These are phyloP conservation scores for Aspergillus calidoustus DNA, from an alignment of 2,329 filamentous ascomycete species.

Conservation along the genomic window DNA sequence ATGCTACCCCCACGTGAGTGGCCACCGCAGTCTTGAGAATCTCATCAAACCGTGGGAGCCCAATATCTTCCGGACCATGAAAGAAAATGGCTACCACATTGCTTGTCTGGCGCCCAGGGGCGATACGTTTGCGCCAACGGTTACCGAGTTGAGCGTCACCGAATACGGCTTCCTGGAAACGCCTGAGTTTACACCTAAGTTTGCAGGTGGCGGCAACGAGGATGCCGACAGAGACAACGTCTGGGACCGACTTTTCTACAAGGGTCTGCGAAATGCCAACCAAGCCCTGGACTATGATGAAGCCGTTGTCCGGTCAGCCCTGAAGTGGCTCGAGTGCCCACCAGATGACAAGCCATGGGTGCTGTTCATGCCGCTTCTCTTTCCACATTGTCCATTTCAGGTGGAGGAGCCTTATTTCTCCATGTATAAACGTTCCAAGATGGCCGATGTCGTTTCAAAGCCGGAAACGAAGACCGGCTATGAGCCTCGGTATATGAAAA, in stretches of 20 bases:
- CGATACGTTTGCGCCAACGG: slow-evolving; percentile 9
- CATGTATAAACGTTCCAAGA: slow-evolving; percentile 47
- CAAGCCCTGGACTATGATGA: slow-evolving; percentile 53
- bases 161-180: slow-evolving; percentile 13
- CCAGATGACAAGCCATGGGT: slow-evolving; percentile 28
- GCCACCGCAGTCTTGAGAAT: slow-evolving; percentile 53
- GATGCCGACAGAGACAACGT: background rate
- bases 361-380: slow-evolving; percentile 36
- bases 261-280: slow-evolving; percentile 43
- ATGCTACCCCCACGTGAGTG: slow-evolving; percentile 52
- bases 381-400: slow-evolving; percentile 52
- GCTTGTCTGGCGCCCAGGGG: slow-evolving; percentile 42
- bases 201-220: background rate
- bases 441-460: background rate
- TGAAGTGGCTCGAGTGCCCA: slow-evolving; percentile 51
- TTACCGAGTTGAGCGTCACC: slow-evolving; percentile 9
- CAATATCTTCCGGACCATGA: slow-evolving; percentile 52
- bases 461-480: background rate
- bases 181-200: slow-evolving; percentile 3
- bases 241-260: slow-evolving; percentile 38
- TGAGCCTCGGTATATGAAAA: slow-evolving; percentile 6
- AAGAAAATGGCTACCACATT: slow-evolving; percentile 53
- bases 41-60: slow-evolving; percentile 56
- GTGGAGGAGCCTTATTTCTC: slow-evolving; percentile 56
- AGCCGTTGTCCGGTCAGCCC: slow-evolving; percentile 45